Evolutionary conservation across 1,284 basidiomycete species (phyloP).

Genomic region (Cryptococcus sp.): DNA sequence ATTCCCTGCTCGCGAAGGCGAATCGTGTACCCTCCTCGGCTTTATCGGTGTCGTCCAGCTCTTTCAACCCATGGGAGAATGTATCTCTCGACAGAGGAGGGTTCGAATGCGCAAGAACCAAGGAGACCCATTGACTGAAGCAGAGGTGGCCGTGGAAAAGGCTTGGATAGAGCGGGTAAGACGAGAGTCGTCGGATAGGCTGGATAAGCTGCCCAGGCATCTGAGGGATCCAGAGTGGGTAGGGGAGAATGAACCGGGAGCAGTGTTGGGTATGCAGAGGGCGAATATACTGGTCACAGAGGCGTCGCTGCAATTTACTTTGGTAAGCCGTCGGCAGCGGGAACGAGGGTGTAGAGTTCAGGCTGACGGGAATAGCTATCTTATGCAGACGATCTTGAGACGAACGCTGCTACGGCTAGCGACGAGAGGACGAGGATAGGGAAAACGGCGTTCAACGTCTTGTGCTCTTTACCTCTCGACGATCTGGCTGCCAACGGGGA

Average conservation of each 20-base stretch:
- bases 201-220: conserved; percentile 2
- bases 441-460: conserved; percentile 15
- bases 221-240: conserved; percentile 12
- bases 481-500: conserved; percentile 43
- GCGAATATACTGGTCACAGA: conserved; percentile 40
- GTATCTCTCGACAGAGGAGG: conserved; percentile 33
- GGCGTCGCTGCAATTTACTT: conserved; percentile 34
- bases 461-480: conserved; percentile 32
- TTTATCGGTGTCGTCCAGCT: conserved; percentile 34
- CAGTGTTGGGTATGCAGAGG: conserved; percentile 34
- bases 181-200: conserved; percentile 5
- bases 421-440: conserved; percentile 19
- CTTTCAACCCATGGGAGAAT: conserved; percentile 35
- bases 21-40: conserved; percentile 20
- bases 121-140: not conserved
- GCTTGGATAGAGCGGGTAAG: conserved; percentile 8
- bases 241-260: conserved; percentile 15
- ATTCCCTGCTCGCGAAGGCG: conserved; percentile 12
- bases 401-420: conserved; percentile 10
- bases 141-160: conserved; percentile 1
- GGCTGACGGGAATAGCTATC: conserved; percentile 13
- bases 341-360: not conserved
- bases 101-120: conserved; percentile 6
- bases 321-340: conserved; percentile 21
- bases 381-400: conserved; percentile 18